Conservation (phyloP, 257 asterid species). For the Jaltomata sinuosa region DNA sequence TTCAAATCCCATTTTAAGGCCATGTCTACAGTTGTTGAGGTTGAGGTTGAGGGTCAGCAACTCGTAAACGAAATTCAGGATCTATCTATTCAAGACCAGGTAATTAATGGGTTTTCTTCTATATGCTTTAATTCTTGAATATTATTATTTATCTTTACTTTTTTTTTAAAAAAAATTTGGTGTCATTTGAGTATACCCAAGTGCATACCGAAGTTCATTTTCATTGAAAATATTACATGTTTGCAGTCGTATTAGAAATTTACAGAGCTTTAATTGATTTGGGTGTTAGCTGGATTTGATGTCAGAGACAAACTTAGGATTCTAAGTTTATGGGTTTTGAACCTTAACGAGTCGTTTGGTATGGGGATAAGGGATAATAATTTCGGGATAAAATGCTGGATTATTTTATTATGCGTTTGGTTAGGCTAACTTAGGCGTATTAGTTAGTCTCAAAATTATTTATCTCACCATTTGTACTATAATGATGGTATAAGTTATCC, state of each 20-base stretch:
- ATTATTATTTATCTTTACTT: too few relatives aligned
- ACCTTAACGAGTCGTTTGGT: too few relatives aligned
- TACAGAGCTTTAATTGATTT: not conserved
- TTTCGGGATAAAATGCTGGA: too few relatives aligned
- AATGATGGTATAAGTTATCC: too few relatives aligned
- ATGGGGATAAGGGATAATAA: too few relatives aligned
- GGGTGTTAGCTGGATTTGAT: not conserved
- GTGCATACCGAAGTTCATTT: not conserved
- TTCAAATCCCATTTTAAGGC: not conserved
- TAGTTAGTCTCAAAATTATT: too few relatives aligned
- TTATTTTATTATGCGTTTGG: too few relatives aligned
- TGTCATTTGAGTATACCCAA: not conserved
- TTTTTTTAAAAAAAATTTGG: too few relatives aligned
- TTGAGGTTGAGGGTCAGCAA: conserved; percentile 25
- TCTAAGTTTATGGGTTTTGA: not conserved
- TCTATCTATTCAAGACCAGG: conserved; percentile 38
- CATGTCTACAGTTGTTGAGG: conserved; percentile 38
- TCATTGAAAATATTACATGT: not conserved
- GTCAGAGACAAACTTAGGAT: not conserved
- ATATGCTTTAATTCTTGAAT: not conserved
- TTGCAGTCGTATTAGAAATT: not conserved
- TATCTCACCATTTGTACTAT: too few relatives aligned
- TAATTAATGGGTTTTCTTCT: not conserved
- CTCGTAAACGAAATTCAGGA: conserved; percentile 23
- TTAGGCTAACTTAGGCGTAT: too few relatives aligned